A percentile compares a stretch with the other conserved stretches of the same genome.
Conservation (phyloP, 2,329 filamentous ascomycete species). For the Reticulascus tulasneorum region DNA sequence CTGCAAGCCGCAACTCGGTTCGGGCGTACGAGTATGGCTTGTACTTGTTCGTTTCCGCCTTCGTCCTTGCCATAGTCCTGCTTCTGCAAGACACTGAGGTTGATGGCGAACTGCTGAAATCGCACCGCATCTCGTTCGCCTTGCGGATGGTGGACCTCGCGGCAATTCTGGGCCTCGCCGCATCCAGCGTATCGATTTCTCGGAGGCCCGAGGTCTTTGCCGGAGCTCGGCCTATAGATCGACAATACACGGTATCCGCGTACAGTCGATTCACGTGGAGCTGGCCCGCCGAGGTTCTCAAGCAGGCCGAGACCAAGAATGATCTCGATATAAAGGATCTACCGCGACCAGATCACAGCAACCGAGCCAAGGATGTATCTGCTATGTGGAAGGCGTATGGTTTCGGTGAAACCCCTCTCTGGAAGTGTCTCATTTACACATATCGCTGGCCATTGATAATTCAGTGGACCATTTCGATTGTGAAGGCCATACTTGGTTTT, state of each 20-base stretch:
- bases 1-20: slow-evolving; percentile 46
- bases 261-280: slow-evolving; percentile 60
- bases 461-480: slow-evolving; percentile 56
- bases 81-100: slow-evolving; percentile 41
- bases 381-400: slow-evolving; percentile 44
- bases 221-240: slow-evolving; percentile 57
- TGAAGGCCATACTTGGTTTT: slow-evolving; percentile 57
- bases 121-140: slow-evolving; percentile 29
- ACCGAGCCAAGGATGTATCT: slow-evolving; percentile 46
- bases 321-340: slow-evolving; percentile 60
- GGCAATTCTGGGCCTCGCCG: slow-evolving; percentile 37
- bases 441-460: slow-evolving; percentile 52
- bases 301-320: slow-evolving; percentile 51
- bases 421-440: slow-evolving; percentile 55
- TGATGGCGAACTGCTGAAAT: slow-evolving; percentile 27
- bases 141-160: slow-evolving; percentile 46
- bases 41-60: slow-evolving; percentile 44
- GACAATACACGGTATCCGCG: slow-evolving; percentile 56
- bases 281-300: slow-evolving; percentile 58
- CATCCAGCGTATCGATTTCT: slow-evolving; percentile 54
- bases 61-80: slow-evolving; percentile 38
- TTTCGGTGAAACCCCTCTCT: slow-evolving; percentile 41
- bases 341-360: slow-evolving; percentile 54
- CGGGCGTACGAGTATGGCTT: slow-evolving; percentile 50
- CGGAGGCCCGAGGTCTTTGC: slow-evolving; percentile 65